These are phyloP conservation scores for Fusarium pseudoanthophilum DNA, from an alignment of 2,329 filamentous ascomycete genomes.

Conservation along the genomic window DNA sequence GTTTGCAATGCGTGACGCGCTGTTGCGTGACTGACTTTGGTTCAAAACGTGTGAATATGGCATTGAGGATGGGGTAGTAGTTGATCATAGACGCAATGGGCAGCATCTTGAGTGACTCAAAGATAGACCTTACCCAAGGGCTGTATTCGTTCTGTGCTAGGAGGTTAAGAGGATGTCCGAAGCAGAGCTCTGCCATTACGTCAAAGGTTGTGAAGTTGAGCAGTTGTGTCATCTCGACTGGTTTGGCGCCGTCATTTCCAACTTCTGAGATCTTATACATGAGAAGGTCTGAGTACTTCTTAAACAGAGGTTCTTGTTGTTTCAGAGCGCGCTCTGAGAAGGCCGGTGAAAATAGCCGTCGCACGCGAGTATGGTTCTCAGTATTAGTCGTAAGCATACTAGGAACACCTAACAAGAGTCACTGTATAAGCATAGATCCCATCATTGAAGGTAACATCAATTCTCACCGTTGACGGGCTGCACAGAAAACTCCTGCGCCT, in stretches of 20 bases:
- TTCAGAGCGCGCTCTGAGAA: slow-evolving; percentile 26
- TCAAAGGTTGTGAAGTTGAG: slow-evolving; percentile 45
- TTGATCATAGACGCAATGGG: not conserved
- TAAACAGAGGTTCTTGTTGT: slow-evolving; percentile 15
- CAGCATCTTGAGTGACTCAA: slow-evolving; percentile 16
- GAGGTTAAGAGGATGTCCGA: slow-evolving; percentile 42
- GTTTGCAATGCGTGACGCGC: slow-evolving; percentile 10
- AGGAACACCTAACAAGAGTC: not conserved
- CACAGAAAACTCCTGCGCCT: slow-evolving; percentile 6
- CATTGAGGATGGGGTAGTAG: slow-evolving; percentile 12
- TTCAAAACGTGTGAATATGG: not conserved
- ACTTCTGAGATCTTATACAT: slow-evolving; percentile 10
- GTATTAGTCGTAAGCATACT: slow-evolving; percentile 10
- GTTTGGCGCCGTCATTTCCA: not conserved
- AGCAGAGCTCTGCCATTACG: slow-evolving; percentile 41
- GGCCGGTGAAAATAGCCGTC: slow-evolving; percentile 8
- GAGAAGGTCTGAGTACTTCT: slow-evolving; percentile 18
- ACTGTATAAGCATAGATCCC: not conserved
- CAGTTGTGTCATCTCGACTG: slow-evolving; percentile 7
- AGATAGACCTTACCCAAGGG: slow-evolving; percentile 44
- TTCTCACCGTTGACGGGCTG: slow-evolving; percentile 8
- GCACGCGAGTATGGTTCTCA: slow-evolving; percentile 2
- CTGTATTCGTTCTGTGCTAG: slow-evolving; percentile 40
- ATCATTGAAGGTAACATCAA: too few relatives aligned
- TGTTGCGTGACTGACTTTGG: slow-evolving; percentile 10